Percentiles rank a stretch among this genome's conserved stretches.
Conservation (phyloP, 2,329 filamentous ascomycete genomes). For the Aspergillus aculeatus region DNA sequence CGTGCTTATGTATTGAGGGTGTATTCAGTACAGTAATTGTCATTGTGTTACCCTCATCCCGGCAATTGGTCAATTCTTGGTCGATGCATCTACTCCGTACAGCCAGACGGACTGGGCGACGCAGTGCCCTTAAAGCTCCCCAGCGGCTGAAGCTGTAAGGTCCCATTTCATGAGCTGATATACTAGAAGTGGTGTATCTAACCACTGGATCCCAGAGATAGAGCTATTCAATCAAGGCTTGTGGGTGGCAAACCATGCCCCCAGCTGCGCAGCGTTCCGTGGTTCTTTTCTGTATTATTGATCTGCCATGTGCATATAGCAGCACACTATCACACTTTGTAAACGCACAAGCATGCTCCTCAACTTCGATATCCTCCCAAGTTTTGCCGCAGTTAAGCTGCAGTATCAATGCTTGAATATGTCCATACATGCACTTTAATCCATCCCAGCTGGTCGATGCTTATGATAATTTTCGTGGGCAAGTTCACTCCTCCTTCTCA, state of each 20-base stretch:
- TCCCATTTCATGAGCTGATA: too few species aligned
- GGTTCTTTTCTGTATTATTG: neutral
- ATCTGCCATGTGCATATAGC: neutral
- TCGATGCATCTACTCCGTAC: conserved; percentile 2
- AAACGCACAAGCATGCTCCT: neutral
- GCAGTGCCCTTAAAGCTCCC: too few species aligned
- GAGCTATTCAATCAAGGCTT: neutral
- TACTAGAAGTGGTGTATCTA: neutral
- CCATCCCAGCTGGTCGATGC: conserved; percentile 1
- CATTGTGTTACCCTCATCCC: neutral
- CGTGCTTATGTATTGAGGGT: neutral
- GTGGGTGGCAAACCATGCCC: neutral
- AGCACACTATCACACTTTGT: neutral
- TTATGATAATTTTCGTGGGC: neutral
- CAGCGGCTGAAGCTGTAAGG: too few species aligned
- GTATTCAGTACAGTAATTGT: neutral
- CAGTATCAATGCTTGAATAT: neutral
- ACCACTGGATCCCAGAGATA: neutral
- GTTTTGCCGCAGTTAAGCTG: neutral
- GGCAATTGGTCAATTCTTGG: neutral
- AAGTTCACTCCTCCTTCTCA: conserved; percentile 54
- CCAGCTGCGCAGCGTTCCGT: neutral
- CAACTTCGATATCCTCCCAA: neutral
- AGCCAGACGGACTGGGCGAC: too few species aligned
- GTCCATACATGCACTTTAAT: neutral